These are phyloP conservation scores for Hanseniaspora thailandica DNA, from an alignment of 805 yeast species.

Conservation along the genomic window DNA sequence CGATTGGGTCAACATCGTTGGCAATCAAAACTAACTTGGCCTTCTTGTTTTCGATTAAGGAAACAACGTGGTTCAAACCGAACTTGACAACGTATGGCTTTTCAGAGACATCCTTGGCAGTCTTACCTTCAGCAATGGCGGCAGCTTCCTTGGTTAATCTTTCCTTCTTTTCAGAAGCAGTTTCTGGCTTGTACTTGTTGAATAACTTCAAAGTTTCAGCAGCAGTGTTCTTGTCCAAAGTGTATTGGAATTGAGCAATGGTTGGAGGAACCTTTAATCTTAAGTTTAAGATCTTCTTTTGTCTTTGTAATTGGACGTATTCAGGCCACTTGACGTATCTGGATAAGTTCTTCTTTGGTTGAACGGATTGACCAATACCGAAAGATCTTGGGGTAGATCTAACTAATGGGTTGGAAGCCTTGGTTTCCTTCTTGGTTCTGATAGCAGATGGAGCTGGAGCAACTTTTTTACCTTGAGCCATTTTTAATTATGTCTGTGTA, in stretches of 20 bases:
- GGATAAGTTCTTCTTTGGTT: slow-evolving; percentile 89
- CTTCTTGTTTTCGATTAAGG: slow-evolving; percentile 95
- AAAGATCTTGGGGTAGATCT: slow-evolving; percentile 84
- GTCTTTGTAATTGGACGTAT: slow-evolving; percentile 97
- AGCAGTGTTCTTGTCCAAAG: slow-evolving; percentile 98
- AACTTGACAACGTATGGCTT: slow-evolving; percentile 95
- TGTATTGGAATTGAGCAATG: slow-evolving; percentile 88
- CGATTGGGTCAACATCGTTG: slow-evolving; percentile 98
- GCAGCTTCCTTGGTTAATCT: slow-evolving; percentile 98
- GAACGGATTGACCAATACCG: slow-evolving; percentile 93
- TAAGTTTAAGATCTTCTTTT: slow-evolving; percentile 86
- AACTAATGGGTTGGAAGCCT: slow-evolving; percentile 70
- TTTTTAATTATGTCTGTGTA: slow-evolving; percentile 15
- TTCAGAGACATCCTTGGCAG: slow-evolving; percentile 90
- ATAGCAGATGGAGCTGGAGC: slow-evolving; percentile 98
- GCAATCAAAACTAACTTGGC: slow-evolving; percentile 95
- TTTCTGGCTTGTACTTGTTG: slow-evolving; percentile 99
- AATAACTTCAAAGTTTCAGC: slow-evolving; percentile 91
- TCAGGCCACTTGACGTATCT: slow-evolving; percentile 99
- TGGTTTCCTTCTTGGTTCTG: slow-evolving; percentile 44
- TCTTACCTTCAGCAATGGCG: slow-evolving; percentile 95
- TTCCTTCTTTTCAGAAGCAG: slow-evolving; percentile 94
- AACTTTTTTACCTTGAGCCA: slow-evolving; percentile 64
- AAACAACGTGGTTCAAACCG: slow-evolving; percentile 98
- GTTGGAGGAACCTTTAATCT: slow-evolving; percentile 99